Evolutionary conservation across 257 asterid genomes (phyloP).

Genomic region (Solanum pinnatisectum): DNA sequence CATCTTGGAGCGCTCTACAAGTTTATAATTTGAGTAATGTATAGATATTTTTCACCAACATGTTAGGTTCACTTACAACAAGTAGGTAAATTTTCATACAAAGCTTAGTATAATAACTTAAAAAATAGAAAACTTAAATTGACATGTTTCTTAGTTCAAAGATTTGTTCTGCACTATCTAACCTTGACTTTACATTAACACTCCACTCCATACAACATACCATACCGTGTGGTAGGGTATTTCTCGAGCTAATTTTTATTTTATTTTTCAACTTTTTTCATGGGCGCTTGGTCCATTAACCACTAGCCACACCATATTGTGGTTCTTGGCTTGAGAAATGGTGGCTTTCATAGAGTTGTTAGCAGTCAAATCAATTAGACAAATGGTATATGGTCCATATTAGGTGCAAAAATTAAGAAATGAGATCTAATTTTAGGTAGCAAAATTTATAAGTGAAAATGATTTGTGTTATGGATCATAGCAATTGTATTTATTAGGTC

Average conservation of each 20-base stretch:
- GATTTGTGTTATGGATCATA: not conserved
- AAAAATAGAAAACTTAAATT: not conserved
- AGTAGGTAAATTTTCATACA: too few species aligned
- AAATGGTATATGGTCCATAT: not conserved
- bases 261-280: not conserved
- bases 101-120: not conserved
- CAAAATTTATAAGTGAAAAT: not conserved
- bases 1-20: too few species aligned
- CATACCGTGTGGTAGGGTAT: fast-evolving
- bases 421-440: not conserved
- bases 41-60: too few species aligned
- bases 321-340: not conserved
- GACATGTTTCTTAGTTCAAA: not conserved
- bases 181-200: not conserved
- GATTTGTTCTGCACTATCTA: not conserved
- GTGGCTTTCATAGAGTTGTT: not conserved
- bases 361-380: not conserved
- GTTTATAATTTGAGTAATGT: too few species aligned
- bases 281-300: not conserved
- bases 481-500: not conserved
- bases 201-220: not conserved
- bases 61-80: too few species aligned
- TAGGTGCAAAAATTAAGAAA: not conserved
- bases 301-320: not conserved
- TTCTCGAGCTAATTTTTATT: not conserved